These are phyloP conservation scores for Albugo candida DNA, from an alignment of 352 stramenopile species.

Conservation along the genomic window DNA sequence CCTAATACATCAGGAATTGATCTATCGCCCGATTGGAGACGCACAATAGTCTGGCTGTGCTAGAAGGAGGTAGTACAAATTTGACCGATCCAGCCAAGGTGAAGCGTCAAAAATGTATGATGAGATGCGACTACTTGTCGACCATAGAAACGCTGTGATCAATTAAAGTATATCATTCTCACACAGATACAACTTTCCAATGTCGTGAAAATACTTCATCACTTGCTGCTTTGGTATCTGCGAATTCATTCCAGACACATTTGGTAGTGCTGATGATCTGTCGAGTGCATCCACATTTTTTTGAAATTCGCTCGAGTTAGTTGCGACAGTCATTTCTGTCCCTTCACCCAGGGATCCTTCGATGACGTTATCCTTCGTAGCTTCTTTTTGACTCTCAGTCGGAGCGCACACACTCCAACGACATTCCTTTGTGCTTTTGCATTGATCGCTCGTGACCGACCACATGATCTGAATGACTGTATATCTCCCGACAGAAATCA, in stretches of 20 bases:
- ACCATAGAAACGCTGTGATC: slow-evolving; percentile 49
- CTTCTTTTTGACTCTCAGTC: slow-evolving; percentile 18
- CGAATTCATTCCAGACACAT: too few relatives aligned
- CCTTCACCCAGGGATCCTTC: background rate
- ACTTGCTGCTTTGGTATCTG: too few relatives aligned
- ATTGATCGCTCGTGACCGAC: slow-evolving; percentile 26
- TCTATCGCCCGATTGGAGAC: slow-evolving; percentile 44
- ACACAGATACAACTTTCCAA: slow-evolving; percentile 24
- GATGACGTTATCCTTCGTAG: background rate
- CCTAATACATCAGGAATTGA: slow-evolving; percentile 74
- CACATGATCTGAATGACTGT: slow-evolving; percentile 42
- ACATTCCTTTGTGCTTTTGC: too few relatives aligned
- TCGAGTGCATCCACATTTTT: too few relatives aligned
- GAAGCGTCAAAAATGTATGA: slow-evolving; percentile 61
- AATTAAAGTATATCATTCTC: slow-evolving; percentile 54
- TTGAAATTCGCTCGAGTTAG: too few relatives aligned
- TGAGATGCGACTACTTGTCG: slow-evolving; percentile 62
- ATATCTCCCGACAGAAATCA: slow-evolving; percentile 26
- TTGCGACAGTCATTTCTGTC: too few relatives aligned
- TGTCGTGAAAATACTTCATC: too few relatives aligned
- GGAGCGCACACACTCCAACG: slow-evolving; percentile 6
- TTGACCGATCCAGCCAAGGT: slow-evolving; percentile 28
- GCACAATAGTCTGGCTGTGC: slow-evolving; percentile 48
- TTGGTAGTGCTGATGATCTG: too few relatives aligned
- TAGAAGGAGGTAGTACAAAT: slow-evolving; percentile 61